Evolutionary conservation across 2,329 filamentous ascomycete species (phyloP), one percentile per base, ranked within the genome.

Genomic region (Lasiodiplodia sp.): DNA sequence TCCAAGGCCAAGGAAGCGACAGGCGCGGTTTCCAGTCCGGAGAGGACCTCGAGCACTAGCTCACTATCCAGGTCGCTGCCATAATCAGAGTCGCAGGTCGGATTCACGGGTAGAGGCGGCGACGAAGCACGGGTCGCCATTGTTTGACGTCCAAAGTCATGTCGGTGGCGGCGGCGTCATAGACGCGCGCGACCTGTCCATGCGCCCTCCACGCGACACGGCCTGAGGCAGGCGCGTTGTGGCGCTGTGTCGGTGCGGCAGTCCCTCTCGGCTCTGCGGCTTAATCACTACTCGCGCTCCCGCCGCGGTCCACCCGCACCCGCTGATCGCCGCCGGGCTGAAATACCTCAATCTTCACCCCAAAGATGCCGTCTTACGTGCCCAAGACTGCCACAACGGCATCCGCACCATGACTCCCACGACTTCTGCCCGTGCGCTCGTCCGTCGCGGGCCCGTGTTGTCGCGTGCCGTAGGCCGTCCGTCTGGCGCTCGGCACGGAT

Each of bases 61-160:
- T 87, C 85, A 3, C 82, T 77, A 8, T 86, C 84, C 71, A 90
- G 84, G 70, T 91, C 88, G 5, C 87, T 88, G 70, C 87, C 89
- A 83, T 90, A 91, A 71, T 90, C 87, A 37, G 67, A 62, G 18
- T 62, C 34, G 21, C 38, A 21, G 44, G 49, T 31, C 14, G 21
- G 16, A 10, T 60, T 25, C 21, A 25, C 23, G 7, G 16, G 31
- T 21, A 55, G 16, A 14, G 37, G 31, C 18, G 16, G 31, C 21
- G 66, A 10, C 21, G 37, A 44, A 21, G 31, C 14, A 34, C 56
- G 55, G 37, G 25, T n/a, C 38, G 58, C 44, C 67, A 68, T 68
- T 25, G 23, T 56, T 28, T 34, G 28, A 58, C 51, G 28, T 28
- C 28, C 28, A 6, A 12, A 47, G 44, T 47, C 44, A 47, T 47